Percentiles rank a stretch among this genome's conserved stretches.
These are phyloP conservation scores for Alternaria infectoria DNA, from an alignment of 2,329 filamentous ascomycete genomes.

Conservation along the genomic window DNA sequence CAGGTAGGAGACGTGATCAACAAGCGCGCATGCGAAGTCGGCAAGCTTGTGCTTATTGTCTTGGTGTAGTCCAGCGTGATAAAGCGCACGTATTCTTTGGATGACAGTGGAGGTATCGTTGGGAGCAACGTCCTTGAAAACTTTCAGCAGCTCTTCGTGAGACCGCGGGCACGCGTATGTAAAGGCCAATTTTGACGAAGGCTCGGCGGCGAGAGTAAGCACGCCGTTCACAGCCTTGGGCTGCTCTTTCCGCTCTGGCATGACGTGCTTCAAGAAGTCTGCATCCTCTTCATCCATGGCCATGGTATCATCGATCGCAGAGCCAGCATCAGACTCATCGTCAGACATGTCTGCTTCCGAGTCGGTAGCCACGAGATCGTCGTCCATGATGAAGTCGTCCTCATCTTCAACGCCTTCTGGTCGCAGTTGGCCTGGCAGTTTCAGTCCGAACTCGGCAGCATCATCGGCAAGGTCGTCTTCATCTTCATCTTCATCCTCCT, in stretches of 20 bases:
- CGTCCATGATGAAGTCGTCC: constrained; percentile 90
- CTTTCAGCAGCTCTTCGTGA: constrained; percentile 73
- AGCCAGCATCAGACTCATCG: constrained; percentile 38
- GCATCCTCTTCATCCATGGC: constrained; percentile 56
- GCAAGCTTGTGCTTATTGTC: constrained; percentile 84
- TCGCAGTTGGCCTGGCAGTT: constrained; percentile 57
- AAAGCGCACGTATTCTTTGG: constrained; percentile 87
- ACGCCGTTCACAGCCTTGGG: constrained; percentile 51
- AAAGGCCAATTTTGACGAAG: constrained; percentile 68
- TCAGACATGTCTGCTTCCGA: constrained; percentile 59
- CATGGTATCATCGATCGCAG: constrained; percentile 45
- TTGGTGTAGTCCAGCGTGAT: constrained; percentile 84
- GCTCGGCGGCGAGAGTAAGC: constrained; percentile 48
- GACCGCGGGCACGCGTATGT: constrained; percentile 85
- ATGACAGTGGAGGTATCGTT: constrained; percentile 77
- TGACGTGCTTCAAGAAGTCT: constrained; percentile 55
- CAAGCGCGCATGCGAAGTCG: constrained; percentile 69
- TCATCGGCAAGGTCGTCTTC: constrained; percentile 55
- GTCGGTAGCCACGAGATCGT: constrained; percentile 82
- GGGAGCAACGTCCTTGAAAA: constrained; percentile 66
- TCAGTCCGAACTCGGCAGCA: constrained; percentile 67
- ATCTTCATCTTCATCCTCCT: constrained; percentile 47
- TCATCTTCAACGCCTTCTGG: constrained; percentile 74
- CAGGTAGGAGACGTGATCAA: constrained; percentile 70
- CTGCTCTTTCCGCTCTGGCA: constrained; percentile 38